phyloP scores from a whole-genome alignment of 805 yeast species.

The Wickerhamomyces pijperi region DNA sequence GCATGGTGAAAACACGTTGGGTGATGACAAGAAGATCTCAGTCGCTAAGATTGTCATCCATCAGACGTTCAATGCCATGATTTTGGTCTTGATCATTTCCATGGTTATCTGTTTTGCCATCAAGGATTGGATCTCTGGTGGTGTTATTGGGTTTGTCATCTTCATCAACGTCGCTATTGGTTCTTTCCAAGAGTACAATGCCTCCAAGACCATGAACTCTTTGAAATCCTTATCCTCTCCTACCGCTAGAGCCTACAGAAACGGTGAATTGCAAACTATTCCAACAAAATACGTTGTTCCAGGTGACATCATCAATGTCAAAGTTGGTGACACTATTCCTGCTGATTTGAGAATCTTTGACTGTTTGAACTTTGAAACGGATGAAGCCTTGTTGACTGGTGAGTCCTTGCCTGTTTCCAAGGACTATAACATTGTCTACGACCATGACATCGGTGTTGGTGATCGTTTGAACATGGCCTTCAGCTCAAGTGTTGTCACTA shows the following conservation, averaged over 20 bases:
- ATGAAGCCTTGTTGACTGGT: slow-evolving; percentile 57
- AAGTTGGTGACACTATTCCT: slow-evolving; percentile 68
- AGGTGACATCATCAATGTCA: slow-evolving; percentile 54
- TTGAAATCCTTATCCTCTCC: slow-evolving; percentile 58
- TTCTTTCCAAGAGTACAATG: slow-evolving; percentile 57
- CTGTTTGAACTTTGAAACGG: slow-evolving; percentile 56
- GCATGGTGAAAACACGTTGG: slow-evolving; percentile 52
- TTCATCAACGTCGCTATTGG: slow-evolving; percentile 56
- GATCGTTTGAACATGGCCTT: slow-evolving; percentile 66
- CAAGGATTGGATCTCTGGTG: slow-evolving; percentile 73
- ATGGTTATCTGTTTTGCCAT: slow-evolving; percentile 65
- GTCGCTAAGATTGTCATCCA: slow-evolving; percentile 44
- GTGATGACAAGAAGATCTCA: slow-evolving; percentile 47
- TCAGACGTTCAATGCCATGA: slow-evolving; percentile 72
- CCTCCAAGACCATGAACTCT: slow-evolving; percentile 73
- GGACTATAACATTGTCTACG: slow-evolving; percentile 30
- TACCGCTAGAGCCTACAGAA: slow-evolving; percentile 54
- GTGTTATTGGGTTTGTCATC: slow-evolving; percentile 64
- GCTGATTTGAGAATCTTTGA: slow-evolving; percentile 58
- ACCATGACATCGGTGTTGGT: slow-evolving; percentile 45
- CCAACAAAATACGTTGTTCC: slow-evolving; percentile 60
- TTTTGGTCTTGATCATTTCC: slow-evolving; percentile 56
- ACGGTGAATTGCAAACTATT: slow-evolving; percentile 44
- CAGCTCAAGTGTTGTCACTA: slow-evolving; percentile 57
- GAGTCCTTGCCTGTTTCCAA: slow-evolving; percentile 58